phyloP scores from a whole-genome alignment of 2,329 filamentous ascomycete genomes.

The Fusarium sp. region DNA sequence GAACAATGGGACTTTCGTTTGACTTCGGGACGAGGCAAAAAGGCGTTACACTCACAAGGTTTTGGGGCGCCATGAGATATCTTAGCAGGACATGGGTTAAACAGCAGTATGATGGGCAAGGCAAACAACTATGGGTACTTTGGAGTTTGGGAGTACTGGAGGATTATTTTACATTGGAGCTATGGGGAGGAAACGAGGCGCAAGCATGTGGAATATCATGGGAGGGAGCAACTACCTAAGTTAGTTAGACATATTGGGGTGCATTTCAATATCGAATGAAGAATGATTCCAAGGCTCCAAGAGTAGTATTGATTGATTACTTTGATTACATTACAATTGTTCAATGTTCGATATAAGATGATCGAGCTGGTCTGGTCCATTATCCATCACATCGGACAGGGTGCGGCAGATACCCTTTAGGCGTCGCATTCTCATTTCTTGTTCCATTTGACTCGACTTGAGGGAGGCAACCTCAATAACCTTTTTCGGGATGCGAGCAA shows the following conservation, averaged over 20 bases:
- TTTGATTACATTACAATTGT: conserved; percentile 59
- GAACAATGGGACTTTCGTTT: conserved; percentile 22
- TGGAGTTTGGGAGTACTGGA: conserved; percentile 20
- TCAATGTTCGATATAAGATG: conserved; percentile 68
- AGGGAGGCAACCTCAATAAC: conserved; percentile 83
- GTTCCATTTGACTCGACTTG: conserved; percentile 85
- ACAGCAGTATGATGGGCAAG: conserved; percentile 12
- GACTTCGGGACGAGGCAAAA: conserved; percentile 23
- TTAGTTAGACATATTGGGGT: conserved; percentile 14
- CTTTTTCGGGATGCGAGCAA: conserved; percentile 82
- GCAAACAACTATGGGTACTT: conserved; percentile 23
- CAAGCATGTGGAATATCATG: conserved; percentile 24
- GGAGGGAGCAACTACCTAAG: conserved; percentile 7
- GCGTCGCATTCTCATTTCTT: conserved; percentile 73
- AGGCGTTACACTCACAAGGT: conserved; percentile 16
- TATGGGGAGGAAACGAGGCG: conserved; percentile 5
- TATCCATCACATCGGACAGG: conserved; percentile 56
- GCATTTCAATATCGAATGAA: not conserved
- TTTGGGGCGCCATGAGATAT: conserved; percentile 1
- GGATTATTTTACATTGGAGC: conserved; percentile 31
- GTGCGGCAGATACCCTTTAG: conserved; percentile 63
- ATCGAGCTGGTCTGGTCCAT: conserved; percentile 59
- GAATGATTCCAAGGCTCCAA: conserved; percentile 1
- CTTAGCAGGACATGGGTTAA: conserved; percentile 6
- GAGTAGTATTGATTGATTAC: not conserved